Conservation (phyloP, 202 grass and related monocot genomes). For the Digitaria exilis region DNA sequence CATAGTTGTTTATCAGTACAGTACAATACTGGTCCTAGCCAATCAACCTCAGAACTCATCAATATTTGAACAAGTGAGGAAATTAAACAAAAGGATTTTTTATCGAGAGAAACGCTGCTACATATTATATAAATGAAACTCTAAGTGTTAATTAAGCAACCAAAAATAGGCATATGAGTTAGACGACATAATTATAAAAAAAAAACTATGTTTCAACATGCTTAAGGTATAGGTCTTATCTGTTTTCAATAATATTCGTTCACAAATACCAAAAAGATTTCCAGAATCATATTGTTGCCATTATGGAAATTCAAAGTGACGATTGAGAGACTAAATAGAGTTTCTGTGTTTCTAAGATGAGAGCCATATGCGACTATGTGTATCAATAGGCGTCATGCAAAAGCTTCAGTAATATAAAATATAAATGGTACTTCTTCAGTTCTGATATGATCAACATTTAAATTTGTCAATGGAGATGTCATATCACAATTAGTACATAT, state of each 20-base stretch:
- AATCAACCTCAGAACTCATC: background rate
- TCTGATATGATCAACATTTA: background rate
- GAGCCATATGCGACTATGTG: background rate
- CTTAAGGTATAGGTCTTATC: background rate
- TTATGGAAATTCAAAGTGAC: background rate
- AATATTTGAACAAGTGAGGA: background rate
- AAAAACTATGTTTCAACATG: background rate
- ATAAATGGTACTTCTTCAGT: background rate
- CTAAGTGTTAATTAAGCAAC: background rate
- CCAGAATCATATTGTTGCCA: background rate
- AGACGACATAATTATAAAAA: background rate
- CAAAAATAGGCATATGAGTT: background rate
- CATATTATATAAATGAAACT: background rate
- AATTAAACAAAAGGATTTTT: background rate
- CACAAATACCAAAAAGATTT: background rate
- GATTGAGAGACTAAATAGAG: background rate
- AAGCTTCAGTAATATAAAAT: background rate
- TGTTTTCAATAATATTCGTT: background rate
- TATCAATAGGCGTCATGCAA: background rate
- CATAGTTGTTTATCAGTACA: background rate
- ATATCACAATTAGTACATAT: slow-evolving; percentile 4
- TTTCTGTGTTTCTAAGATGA: background rate
- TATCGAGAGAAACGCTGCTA: background rate
- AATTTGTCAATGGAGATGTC: slow-evolving; percentile 26
- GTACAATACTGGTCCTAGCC: background rate